Base-by-base conservation (phyloP, 306 rosid species). In the Hylodesmum podocarpum region DNA sequence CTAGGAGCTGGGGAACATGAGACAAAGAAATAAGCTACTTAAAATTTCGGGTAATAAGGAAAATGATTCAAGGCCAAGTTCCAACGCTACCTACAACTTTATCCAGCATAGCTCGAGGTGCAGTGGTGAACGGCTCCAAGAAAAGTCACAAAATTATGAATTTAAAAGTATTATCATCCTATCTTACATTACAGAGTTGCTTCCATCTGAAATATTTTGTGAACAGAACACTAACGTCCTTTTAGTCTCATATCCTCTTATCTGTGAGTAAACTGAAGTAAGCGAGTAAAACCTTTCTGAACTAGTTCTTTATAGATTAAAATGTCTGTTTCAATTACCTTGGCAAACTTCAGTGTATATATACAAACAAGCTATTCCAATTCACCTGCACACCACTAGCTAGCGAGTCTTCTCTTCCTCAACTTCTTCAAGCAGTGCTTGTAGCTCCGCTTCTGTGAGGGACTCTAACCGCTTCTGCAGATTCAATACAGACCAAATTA, bases 381-480 rank as follows among this genome's bases (percentile, higher is more conserved):
- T 87, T 83, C 64, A 83, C 87, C 85, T 84, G 81, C 49, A 77
- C 88, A 6, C 86, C 84, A 9, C 82, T 80, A 43, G 78, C 71
- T 66, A 80, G 72, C 88, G 91, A 66, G 85, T 84, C 88, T 95
- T 95, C 85, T 95, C 98, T 85, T 95, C 98, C 86, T 90, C 98
- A 44, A 95, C 91, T 83, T 92, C 96, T 86, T 90, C 95, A 57
- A 95, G 91, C 89, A 95, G 82, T 44, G 84, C 93, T 83, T 87
- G 82, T 27, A 95, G 84, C 70, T 95, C 98, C 71, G 98, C 98
- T 87, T 92, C 98, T 31, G 97, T 90, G 64, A 95, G 92, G 81
- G 96, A 88, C 55, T 95, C 96, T 70, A 95, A 81, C 62, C 98
- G 89, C 81, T 92, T 95, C 98, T 95, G 96, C 91, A 89, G n/a